These are phyloP conservation scores for Penicillium odoratum DNA, from an alignment of 495 filamentous ascomycete species.

Conservation along the genomic window DNA sequence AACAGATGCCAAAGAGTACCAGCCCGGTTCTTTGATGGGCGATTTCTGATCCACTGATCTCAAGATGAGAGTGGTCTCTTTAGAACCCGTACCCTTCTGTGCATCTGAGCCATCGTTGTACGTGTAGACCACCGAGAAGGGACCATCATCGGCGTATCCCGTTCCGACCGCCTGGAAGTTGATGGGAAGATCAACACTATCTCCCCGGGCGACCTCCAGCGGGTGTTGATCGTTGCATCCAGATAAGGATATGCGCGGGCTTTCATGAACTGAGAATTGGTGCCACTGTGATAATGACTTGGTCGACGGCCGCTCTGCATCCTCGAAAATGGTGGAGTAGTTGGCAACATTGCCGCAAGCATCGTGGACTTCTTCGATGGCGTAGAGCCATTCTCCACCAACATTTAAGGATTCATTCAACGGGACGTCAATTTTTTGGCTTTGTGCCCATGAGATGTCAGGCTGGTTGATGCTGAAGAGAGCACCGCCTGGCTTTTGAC, in stretches of 20 bases:
- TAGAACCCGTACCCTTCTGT: slow-evolving; percentile 60
- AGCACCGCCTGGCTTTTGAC: slow-evolving; percentile 52
- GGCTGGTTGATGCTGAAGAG: slow-evolving; percentile 54
- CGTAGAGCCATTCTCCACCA: slow-evolving; percentile 82
- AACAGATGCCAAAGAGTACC: slow-evolving; percentile 80
- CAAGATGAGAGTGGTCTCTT: slow-evolving; percentile 47
- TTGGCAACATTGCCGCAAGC: slow-evolving; percentile 83
- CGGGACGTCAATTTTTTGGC: slow-evolving; percentile 70
- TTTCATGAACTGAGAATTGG: slow-evolving; percentile 85
- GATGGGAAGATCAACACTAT: slow-evolving; percentile 66
- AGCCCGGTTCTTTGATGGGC: slow-evolving; percentile 70
- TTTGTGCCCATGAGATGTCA: slow-evolving; percentile 75
- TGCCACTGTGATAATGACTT: slow-evolving; percentile 63
- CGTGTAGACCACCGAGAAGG: slow-evolving; percentile 54
- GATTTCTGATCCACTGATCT: slow-evolving; percentile 38
- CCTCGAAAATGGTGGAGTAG: slow-evolving; percentile 60
- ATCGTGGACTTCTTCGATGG: slow-evolving; percentile 88
- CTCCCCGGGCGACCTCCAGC: slow-evolving; percentile 77
- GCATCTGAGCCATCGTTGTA: slow-evolving; percentile 53
- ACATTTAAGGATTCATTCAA: slow-evolving; percentile 83
- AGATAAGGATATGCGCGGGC: slow-evolving; percentile 67
- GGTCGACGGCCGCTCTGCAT: slow-evolving; percentile 61
- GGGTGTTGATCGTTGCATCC: slow-evolving; percentile 77
- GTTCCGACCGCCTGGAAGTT: slow-evolving; percentile 63
- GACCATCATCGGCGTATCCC: slow-evolving; percentile 44